A percentile compares a stretch with the other conserved stretches of the same genome.
phyloP scores from a whole-genome alignment of 2,329 filamentous ascomycete genomes.

The Phyllachora maydis region DNA sequence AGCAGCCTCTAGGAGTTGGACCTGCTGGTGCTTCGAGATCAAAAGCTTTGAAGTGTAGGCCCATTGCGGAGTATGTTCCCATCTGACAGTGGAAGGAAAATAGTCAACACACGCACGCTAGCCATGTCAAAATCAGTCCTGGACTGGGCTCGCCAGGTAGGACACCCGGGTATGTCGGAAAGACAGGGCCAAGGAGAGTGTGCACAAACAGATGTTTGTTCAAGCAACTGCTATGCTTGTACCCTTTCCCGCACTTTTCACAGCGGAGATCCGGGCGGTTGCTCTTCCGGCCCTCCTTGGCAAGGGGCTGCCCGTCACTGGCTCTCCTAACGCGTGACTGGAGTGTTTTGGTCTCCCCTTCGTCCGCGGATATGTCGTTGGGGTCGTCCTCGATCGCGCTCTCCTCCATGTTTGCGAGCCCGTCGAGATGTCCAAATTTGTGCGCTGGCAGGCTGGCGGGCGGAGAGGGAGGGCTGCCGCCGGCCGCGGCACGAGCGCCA shows the following conservation, averaged over 20 bases:
- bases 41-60: slow-evolving; percentile 90
- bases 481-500: slow-evolving; percentile 26
- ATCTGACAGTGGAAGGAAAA: slow-evolving; percentile 43
- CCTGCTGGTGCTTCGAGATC: slow-evolving; percentile 98
- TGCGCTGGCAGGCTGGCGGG: slow-evolving; percentile 45
- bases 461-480: slow-evolving; percentile 39
- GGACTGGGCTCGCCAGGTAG: slow-evolving; percentile 3
- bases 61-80: slow-evolving; percentile 99
- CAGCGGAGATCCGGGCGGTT: slow-evolving; percentile 77
- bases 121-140: slow-evolving; percentile 1
- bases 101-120: slow-evolving; percentile 16
- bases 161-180: slow-evolving; percentile 5
- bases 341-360: slow-evolving; percentile 24
- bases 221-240: slow-evolving; percentile 99
- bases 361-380: slow-evolving; percentile 32
- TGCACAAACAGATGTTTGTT: slow-evolving; percentile 98
- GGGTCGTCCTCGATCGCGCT: slow-evolving; percentile 52
- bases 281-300: slow-evolving; percentile 63
- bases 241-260: slow-evolving; percentile 96
- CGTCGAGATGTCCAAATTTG: slow-evolving; percentile 22
- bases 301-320: slow-evolving; percentile 70
- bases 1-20: slow-evolving; percentile 88
- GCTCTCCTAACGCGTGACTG: slow-evolving; percentile 37
- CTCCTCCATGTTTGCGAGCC: slow-evolving; percentile 28
- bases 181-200: slow-evolving; percentile 16